Base-by-base conservation (phyloP, 2,329 filamentous ascomycete species). In the Tothia fuscella region DNA sequence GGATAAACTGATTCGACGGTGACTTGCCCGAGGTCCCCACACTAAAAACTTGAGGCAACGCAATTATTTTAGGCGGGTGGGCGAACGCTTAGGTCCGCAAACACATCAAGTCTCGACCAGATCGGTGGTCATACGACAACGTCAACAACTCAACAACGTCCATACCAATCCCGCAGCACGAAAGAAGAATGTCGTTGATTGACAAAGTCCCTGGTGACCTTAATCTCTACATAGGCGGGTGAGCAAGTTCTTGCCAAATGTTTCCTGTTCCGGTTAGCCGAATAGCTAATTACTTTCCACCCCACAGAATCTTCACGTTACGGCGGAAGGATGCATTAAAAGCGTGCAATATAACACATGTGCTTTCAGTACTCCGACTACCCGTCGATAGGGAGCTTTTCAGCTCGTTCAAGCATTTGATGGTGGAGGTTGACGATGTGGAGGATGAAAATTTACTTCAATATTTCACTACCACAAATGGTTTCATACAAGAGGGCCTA, bases 401-500 rank as follows among this genome's bases (percentile, higher is more conserved):
- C 54, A 68, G 73, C 48, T 67, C 71, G 31, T 86, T 78, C 57
- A 65, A 78, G 48, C 86, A 93, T 58, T 70, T 85, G 51, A 71
- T 78, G 46, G 81, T 96, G 49, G 81, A 93, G 49, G 77, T 95
- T 32, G 84, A 96, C 59, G 91, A 98, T 65, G 76, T 88, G 39
- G 84, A 89, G 16, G 86, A 95, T 54, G 80, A 88, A 51, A 85
- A 98, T 60, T 63, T 96, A 39, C 65, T 96, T 14, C 74, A 82
- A 47, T 78, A 93, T 59, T 80, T 96, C 47, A 76, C 87, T 5
- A 68, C 68, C 40, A 82, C 82, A 43, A 83, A 91, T 52, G 71
- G 70, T 36, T 98, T 94, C 61, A 94, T 96, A 51, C 76, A 89
- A 51, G 66, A 77, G 31, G 89, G 78, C 2, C 66, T 96, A 39